Percentiles rank a stretch among this genome's conserved stretches.
Evolutionary conservation across 495 filamentous ascomycete species (phyloP).

Genomic region (Penicillium desertorum): DNA sequence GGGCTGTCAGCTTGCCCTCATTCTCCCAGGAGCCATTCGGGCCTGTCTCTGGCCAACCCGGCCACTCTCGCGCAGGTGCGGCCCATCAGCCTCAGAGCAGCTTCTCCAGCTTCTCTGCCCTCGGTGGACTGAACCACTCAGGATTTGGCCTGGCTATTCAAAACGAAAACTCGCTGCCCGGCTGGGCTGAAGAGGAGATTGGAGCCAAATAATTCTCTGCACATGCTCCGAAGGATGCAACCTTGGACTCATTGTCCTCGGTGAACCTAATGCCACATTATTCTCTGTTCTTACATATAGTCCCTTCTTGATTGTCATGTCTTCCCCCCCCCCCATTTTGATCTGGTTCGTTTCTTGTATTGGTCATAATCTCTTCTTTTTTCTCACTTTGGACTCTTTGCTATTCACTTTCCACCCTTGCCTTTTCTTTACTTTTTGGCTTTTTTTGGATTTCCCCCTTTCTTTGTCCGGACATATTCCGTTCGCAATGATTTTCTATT

Average conservation of each 20-base stretch:
- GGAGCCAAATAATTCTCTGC: constrained; percentile 49
- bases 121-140: constrained; percentile 57
- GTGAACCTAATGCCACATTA: constrained; percentile 23
- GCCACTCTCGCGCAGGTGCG: constrained; percentile 44
- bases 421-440: constrained; percentile 25
- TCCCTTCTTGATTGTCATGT: constrained; percentile 20
- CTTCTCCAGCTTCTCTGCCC: constrained; percentile 58
- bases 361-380: constrained; percentile 32
- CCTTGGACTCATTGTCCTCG: constrained; percentile 33
- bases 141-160: constrained; percentile 64
- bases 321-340: constrained; percentile 20
- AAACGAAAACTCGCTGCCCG: constrained; percentile 60
- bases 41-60: constrained; percentile 42
- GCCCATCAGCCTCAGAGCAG: constrained; percentile 55
- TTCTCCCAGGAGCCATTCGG: constrained; percentile 62
- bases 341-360: constrained; percentile 34
- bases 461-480: constrained; percentile 29
- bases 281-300: constrained; percentile 30
- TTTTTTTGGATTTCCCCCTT: constrained; percentile 20
- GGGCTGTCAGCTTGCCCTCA: constrained; percentile 80
- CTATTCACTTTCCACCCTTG: constrained; percentile 31
- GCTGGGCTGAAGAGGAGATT: constrained; percentile 66
- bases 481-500: constrained; percentile 22
- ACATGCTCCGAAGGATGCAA: constrained; percentile 18
- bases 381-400: constrained; percentile 18